Percentiles rank a stretch among this genome's conserved stretches.
Evolutionary conservation across 139 green algal genomes (phyloP).

Genomic region (Tetraselmis striata): DNA sequence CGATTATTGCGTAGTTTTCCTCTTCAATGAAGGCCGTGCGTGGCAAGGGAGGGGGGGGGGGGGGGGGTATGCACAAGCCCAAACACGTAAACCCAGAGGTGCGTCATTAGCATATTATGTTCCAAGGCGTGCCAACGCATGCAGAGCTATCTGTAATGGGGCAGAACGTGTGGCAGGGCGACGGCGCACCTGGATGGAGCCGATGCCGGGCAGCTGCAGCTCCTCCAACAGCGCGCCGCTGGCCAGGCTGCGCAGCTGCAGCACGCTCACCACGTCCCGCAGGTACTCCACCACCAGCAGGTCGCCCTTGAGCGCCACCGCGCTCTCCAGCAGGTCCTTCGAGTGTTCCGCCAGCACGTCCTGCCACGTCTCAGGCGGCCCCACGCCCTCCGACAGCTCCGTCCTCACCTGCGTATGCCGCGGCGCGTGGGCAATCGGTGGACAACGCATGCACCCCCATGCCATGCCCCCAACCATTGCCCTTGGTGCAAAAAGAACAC

Average conservation of each 20-base stretch:
- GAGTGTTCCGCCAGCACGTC: slow-evolving; percentile 71
- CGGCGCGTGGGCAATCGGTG: too few relatives aligned
- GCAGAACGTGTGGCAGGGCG: not conserved
- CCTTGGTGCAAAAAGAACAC: too few relatives aligned
- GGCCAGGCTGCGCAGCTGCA: slow-evolving; percentile 56
- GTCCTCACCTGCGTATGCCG: not conserved
- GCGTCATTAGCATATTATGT: too few relatives aligned
- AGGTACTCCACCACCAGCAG: slow-evolving; percentile 66
- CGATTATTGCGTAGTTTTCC: too few relatives aligned
- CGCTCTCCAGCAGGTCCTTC: slow-evolving; percentile 64
- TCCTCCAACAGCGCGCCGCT: slow-evolving; percentile 24
- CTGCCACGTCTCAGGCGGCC: slow-evolving; percentile 37
- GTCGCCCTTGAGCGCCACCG: slow-evolving; percentile 55
- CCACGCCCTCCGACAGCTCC: slow-evolving; percentile 1
- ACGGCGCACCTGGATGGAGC: slow-evolving; percentile 25
- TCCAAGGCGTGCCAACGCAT: too few relatives aligned
- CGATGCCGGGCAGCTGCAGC: slow-evolving; percentile 59
- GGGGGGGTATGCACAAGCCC: too few relatives aligned
- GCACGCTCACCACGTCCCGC: slow-evolving; percentile 38
- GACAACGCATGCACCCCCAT: too few relatives aligned
- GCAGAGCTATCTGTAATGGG: too few relatives aligned
- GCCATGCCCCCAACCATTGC: too few relatives aligned
- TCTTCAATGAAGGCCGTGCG: too few relatives aligned
- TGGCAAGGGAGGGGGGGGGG: too few relatives aligned
- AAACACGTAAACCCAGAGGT: too few relatives aligned